phyloP scores from a whole-genome alignment of 441 rosid genomes.

The Francoa sonchifolia region DNA sequence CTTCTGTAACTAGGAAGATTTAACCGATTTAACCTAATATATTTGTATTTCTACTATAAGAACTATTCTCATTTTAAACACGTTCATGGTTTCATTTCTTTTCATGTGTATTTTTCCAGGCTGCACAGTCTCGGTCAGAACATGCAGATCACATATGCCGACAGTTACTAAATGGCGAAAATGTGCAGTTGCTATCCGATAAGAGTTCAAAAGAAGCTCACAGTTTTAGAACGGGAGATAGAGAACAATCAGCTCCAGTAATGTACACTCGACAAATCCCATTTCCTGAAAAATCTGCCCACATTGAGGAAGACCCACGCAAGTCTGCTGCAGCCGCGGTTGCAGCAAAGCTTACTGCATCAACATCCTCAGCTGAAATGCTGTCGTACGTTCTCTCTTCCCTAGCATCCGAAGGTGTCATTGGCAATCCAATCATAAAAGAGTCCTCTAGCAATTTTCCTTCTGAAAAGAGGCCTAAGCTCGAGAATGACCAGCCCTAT shows the following conservation, averaged over 20 bases:
- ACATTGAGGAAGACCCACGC: slow-evolving; percentile 40
- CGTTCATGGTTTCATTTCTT: too few species aligned
- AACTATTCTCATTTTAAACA: too few species aligned
- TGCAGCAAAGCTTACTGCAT: slow-evolving; percentile 82
- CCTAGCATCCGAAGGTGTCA: slow-evolving; percentile 77
- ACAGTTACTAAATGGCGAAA: too few species aligned
- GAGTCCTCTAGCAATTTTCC: slow-evolving; percentile 33
- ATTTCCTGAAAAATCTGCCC: slow-evolving; percentile 27
- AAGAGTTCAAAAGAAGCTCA: too few species aligned
- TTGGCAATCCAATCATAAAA: slow-evolving; percentile 33
- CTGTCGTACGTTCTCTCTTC: slow-evolving; percentile 86
- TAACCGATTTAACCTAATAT: too few species aligned
- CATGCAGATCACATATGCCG: too few species aligned
- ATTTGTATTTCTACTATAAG: too few species aligned
- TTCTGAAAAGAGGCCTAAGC: slow-evolving; percentile 66
- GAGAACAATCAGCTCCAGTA: slow-evolving; percentile 64
- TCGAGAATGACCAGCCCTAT: slow-evolving; percentile 45
- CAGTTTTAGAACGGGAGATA: slow-evolving; percentile 29
- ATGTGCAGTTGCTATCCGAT: too few species aligned
- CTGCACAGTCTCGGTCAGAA: too few species aligned
- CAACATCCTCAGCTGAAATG: slow-evolving; percentile 84
- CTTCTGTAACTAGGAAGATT: too few species aligned
- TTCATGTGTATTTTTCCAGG: too few species aligned
- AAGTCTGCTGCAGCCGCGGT: slow-evolving; percentile 88
- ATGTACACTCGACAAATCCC: slow-evolving; percentile 48